Conservation (phyloP, 148 eudicot genomes). For the Rhododendron griersonianum region DNA sequence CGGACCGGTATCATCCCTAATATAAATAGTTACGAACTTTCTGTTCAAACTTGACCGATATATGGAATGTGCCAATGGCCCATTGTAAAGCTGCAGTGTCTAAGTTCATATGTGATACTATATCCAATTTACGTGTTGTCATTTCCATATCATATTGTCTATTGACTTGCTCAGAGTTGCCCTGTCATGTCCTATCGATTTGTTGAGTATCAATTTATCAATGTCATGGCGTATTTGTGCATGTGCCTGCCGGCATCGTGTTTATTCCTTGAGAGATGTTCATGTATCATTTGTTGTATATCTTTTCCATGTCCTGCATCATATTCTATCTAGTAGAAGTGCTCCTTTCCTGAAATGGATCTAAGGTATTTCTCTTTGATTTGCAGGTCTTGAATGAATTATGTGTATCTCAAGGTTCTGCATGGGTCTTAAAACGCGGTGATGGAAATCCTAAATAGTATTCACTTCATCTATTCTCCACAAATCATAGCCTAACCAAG, state of each 20-base stretch:
- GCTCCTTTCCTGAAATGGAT: background rate
- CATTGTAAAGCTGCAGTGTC: background rate
- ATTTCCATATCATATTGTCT: background rate
- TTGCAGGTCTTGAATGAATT: slow-evolving; percentile 58
- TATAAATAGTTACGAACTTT: background rate
- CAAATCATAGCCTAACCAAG: background rate
- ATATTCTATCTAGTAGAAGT: background rate
- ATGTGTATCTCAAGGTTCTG: slow-evolving; percentile 51
- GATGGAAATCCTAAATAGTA: slow-evolving; percentile 40
- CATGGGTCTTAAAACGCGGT: slow-evolving; percentile 55
- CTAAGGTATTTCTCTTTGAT: background rate
- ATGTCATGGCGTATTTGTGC: background rate
- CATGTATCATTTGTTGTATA: background rate
- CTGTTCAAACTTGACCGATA: background rate
- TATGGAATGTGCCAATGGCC: background rate
- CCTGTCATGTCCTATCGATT: background rate
- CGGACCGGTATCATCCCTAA: no score
- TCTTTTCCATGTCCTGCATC: background rate
- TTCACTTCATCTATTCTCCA: background rate
- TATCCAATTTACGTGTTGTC: background rate
- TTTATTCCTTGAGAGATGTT: background rate
- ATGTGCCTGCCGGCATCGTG: background rate
- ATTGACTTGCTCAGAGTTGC: background rate
- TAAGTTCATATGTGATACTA: background rate
- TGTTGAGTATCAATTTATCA: background rate